Evolutionary conservation across 116 monocot species (phyloP), one percentile per base, ranked within the genome.

Genomic region (Thalassia testudinum): DNA sequence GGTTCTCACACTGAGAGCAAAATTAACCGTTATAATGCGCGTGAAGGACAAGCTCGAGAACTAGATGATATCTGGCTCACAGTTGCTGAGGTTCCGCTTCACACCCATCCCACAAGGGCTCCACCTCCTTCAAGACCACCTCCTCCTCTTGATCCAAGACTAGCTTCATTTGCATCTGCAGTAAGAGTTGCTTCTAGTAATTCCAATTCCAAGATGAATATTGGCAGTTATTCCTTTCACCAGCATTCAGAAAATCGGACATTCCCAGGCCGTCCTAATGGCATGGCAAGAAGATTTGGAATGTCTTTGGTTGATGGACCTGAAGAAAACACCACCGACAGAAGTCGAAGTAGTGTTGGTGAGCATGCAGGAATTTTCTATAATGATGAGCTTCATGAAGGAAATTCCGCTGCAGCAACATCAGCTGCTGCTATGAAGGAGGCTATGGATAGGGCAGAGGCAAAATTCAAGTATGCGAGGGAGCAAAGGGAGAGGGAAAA

Each of bases 391-490:
- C 78, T 77, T 24, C 56, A 64, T 59, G 79, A 85, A 26, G 67
- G 49, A 52, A 85, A 77, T 65, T 73, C 76, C 64, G 65, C 79
- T 47, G 77, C 79, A 52, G 76, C 75, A 51, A 69, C 78, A 64
- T 75, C 78, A 57, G 73, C 79, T 18, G 79, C 85, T 70, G 81
- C 86, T 52, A 91, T 88, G 82, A 88, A 76, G 60, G 87, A 80
- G 38, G 88, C 85, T 14, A 72, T 88, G 79, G 79, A 81, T 53
- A 81, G 63, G 67, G 95, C 95, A 23, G 85, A 88, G 58, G 81
- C 81, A 51, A 88, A 79, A 52, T 82, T 95, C 42, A 88, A 72
- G 63, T 85, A 95, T 62, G 95, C 95, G 12, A 87, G 72, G 71
- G 85, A 76, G 53, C 80, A 78, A 23, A 83, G 87, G 34, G 87